phyloP scores from a whole-genome alignment of 805 yeast species.

The Komagataella pastoris region DNA sequence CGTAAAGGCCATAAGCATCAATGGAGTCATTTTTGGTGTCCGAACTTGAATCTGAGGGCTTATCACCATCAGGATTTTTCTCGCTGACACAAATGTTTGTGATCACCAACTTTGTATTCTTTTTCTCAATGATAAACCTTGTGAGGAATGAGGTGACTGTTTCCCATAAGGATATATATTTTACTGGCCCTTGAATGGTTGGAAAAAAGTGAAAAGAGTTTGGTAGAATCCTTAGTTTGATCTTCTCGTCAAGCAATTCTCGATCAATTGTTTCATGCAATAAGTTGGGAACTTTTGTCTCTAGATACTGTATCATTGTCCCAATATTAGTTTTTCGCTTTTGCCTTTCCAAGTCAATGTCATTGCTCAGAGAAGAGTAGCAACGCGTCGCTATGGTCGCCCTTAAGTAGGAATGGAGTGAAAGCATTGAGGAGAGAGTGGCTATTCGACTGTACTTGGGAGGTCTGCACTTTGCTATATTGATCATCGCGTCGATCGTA shows the following conservation, averaged over 20 bases:
- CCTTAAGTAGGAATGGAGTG: not conserved
- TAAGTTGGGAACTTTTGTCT: slow-evolving; percentile 34
- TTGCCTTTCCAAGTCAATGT: slow-evolving; percentile 10
- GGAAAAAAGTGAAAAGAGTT: slow-evolving; percentile 41
- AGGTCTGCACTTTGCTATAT: not conserved
- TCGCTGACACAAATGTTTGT: slow-evolving; percentile 14
- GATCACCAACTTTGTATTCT: slow-evolving; percentile 38
- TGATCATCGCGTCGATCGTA: not conserved
- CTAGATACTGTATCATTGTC: slow-evolving; percentile 32
- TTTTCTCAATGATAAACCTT: slow-evolving; percentile 40
- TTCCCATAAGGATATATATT: slow-evolving; percentile 44
- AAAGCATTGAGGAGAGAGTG: not conserved
- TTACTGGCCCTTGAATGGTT: slow-evolving; percentile 35
- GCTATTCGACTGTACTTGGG: not conserved
- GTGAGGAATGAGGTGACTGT: slow-evolving; percentile 41
- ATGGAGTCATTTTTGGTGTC: not conserved
- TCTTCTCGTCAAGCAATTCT: slow-evolving; percentile 26
- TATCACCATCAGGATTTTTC: not conserved
- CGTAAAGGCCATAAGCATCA: slow-evolving; percentile 11
- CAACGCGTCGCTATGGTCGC: not conserved
- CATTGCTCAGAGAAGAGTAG: not conserved
- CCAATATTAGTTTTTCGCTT: slow-evolving; percentile 38
- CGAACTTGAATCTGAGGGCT: not conserved
- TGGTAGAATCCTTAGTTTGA: slow-evolving; percentile 45
- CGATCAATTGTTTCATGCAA: slow-evolving; percentile 31